Evolutionary conservation across 2,329 filamentous ascomycete species (phyloP).

Genomic region (Colletotrichum scovillei): DNA sequence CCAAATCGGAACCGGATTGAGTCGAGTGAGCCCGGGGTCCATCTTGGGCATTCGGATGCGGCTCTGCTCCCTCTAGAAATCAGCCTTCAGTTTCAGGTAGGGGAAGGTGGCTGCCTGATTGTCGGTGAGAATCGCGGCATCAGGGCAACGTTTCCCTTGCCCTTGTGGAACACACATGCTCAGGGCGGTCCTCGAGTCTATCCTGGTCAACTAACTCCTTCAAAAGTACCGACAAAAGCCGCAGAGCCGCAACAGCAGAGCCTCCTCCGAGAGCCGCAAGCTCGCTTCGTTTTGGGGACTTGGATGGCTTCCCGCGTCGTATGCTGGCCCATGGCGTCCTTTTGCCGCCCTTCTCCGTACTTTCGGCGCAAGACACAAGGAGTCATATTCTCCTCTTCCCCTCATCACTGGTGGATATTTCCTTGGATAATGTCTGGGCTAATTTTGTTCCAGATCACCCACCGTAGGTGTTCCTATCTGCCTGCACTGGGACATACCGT

Average conservation of each 20-base stretch:
- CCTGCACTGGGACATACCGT: conserved; percentile 5
- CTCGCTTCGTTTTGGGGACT: not conserved
- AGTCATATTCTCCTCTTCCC: not conserved
- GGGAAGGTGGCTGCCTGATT: not conserved
- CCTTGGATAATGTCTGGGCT: not conserved
- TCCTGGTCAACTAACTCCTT: not conserved
- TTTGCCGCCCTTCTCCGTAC: conserved; percentile 12
- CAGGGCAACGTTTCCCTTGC: not conserved
- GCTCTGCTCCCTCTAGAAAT: not conserved
- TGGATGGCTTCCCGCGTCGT: not conserved
- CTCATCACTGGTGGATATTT: not conserved
- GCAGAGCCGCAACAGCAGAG: conserved; percentile 12
- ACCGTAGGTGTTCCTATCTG: not conserved
- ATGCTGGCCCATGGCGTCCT: not conserved
- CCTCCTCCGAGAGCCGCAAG: conserved; percentile 14
- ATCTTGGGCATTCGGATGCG: not conserved
- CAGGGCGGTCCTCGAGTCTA: not conserved
- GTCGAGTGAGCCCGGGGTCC: not conserved
- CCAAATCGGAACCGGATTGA: not conserved
- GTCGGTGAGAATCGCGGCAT: not conserved
- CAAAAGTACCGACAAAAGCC: conserved; percentile 1
- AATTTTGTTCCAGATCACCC: not conserved
- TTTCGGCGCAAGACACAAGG: conserved; percentile 5
- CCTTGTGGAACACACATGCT: not conserved
- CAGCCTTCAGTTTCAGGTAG: not conserved